Conservation (phyloP, 2,329 filamentous ascomycete genomes). For the Didymosphaeria variabile region DNA sequence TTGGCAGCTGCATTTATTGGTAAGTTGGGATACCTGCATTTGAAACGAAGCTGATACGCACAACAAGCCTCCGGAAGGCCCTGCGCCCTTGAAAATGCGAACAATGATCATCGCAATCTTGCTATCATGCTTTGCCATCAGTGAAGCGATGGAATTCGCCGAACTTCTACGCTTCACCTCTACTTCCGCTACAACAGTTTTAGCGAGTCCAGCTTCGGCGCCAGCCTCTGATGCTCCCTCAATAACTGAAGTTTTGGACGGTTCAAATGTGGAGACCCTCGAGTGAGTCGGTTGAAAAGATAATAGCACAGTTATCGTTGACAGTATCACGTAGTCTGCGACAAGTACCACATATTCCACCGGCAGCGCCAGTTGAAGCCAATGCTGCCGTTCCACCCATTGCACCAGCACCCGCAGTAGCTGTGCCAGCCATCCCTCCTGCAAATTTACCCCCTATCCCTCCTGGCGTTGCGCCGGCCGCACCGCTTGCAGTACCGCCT, state of each 20-base stretch:
- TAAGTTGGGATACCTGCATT: background rate
- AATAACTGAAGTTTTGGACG: background rate
- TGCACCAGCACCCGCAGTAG: background rate
- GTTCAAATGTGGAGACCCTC: background rate
- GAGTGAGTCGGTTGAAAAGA: conserved; percentile 14
- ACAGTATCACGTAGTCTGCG: conserved; percentile 7
- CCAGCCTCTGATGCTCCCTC: background rate
- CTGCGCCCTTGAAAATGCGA: conserved; percentile 8
- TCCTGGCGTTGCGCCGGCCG: background rate
- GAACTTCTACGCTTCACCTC: conserved; percentile 13
- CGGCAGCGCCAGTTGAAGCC: background rate
- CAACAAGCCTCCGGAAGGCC: background rate
- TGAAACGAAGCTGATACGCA: background rate
- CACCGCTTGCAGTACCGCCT: background rate
- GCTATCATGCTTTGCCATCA: background rate
- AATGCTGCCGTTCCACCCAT: background rate
- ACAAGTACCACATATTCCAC: conserved; percentile 2
- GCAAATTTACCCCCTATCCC: conserved; percentile 13
- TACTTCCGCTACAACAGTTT: conserved; percentile 1
- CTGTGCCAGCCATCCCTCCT: background rate
- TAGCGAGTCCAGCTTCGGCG: background rate
- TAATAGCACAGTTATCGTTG: background rate
- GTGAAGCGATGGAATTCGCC: conserved; percentile 5
- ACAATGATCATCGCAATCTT: conserved; percentile 3
- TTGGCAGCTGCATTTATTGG: background rate